phyloP scores from a whole-genome alignment of 2,329 filamentous ascomycete species.

The Aureobasidium sp. region DNA sequence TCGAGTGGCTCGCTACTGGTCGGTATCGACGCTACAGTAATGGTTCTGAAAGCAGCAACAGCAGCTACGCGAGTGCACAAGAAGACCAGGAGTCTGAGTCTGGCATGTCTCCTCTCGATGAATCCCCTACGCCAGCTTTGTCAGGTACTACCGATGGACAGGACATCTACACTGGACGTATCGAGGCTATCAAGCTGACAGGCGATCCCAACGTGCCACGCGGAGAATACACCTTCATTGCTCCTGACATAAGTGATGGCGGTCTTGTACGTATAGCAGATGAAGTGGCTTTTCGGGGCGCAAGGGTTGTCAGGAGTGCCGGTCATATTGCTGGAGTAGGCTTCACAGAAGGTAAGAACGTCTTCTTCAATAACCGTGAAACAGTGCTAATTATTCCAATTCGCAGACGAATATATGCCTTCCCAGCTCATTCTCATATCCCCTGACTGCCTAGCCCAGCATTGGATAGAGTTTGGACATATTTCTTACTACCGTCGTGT shows the following conservation, averaged over 20 bases:
- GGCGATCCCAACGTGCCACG: constrained; percentile 85
- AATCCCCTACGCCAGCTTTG: background rate
- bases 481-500: constrained; percentile 41
- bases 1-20: constrained; percentile 22
- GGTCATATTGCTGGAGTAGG: constrained; percentile 71
- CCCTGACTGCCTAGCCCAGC: constrained; percentile 67
- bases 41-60: constrained; percentile 16
- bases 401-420: constrained; percentile 61
- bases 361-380: background rate
- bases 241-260: constrained; percentile 61
- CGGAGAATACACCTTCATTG: constrained; percentile 74
- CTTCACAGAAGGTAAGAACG: constrained; percentile 59
- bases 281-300: constrained; percentile 63
- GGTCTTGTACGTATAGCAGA: constrained; percentile 57
- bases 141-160: background rate
- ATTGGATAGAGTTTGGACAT: constrained; percentile 57
- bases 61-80: constrained; percentile 12
- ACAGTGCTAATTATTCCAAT: background rate
- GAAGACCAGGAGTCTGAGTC: constrained; percentile 11
- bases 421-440: constrained; percentile 72
- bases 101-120: background rate
- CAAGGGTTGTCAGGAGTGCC: constrained; percentile 60
- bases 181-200: constrained; percentile 84
- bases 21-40: constrained; percentile 14
- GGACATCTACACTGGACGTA: constrained; percentile 50